Evolutionary conservation across 108 stramenopile species (phyloP), one percentile per base, ranked within the genome.

Genomic region (Skeletonema menzelii): DNA sequence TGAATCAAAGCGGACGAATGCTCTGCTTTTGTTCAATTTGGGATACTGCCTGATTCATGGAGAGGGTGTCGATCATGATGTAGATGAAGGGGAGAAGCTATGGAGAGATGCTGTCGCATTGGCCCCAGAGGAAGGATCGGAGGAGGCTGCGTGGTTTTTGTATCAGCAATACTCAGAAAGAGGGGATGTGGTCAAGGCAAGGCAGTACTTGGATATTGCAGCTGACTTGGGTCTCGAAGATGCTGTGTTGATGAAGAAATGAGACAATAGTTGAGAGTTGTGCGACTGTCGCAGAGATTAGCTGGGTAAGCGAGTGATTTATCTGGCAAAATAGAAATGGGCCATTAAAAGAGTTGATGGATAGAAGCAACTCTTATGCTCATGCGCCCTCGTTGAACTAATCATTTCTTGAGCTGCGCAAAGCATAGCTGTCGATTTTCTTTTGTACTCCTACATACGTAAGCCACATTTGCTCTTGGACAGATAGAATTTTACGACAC

Each of bases 91-190:
- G 17, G 46, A 47, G 13, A 27, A 34, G 22, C 12, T 76, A 20
- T 76, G 75, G 75, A 64, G 60, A 35, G 70, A 76, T 5, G 75
- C 75, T 12, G 40, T 38, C 6, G 12, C 15, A 6, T 49, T 76
- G 70, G 75, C 75, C 7, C 75, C 75, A 14, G 75, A 76, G 59
- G 70, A 76, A 70, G 75, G 75, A 27, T 60, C 66, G 24, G 75
- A 76, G 46, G 75, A 76, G 49, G 69, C 75, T 31, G 69, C 75
- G 0, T 76, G 70, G 70, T 61, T 53, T 20, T 31, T 76, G 15
- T 76, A 62, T 34, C 12, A 70, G 61, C 70, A 76, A 35, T 76
- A 53, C 24, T 53, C 20, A 1, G 49, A 53, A 53, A 24, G 49
- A 22, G 17, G 44, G 10, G 59, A 60, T 47, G 6, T 11, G 35